Conservation (phyloP, 2,329 filamentous ascomycete genomes). For the Iodosphaeria phyllophila region DNA sequence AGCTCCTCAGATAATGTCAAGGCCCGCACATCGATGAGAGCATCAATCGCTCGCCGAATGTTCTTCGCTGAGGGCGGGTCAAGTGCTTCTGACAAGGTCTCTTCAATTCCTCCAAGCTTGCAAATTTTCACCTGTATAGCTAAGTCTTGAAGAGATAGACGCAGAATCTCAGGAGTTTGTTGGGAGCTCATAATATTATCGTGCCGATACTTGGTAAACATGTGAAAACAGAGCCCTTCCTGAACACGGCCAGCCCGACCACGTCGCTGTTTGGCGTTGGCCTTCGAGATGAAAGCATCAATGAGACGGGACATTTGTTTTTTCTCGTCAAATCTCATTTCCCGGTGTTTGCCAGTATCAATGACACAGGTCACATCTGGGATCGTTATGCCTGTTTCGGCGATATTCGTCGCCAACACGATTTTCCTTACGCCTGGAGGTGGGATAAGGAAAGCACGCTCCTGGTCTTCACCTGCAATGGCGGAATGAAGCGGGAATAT, state of each 20-base stretch:
- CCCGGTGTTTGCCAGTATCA: constrained; percentile 90
- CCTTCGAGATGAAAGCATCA: constrained; percentile 86
- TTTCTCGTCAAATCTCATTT: constrained; percentile 92
- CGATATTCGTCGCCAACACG: constrained; percentile 93
- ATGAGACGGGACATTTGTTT: constrained; percentile 78
- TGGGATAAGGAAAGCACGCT: constrained; percentile 76
- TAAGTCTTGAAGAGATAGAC: constrained; percentile 81
- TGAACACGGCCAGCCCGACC: constrained; percentile 92
- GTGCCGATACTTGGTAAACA: constrained; percentile 82
- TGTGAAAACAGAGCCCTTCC: constrained; percentile 83
- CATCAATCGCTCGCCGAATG: constrained; percentile 80
- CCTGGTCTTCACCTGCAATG: constrained; percentile 91
- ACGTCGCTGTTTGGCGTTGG: constrained; percentile 87
- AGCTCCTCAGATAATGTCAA: constrained; percentile 66
- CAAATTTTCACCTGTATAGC: constrained; percentile 96
- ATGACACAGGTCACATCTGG: constrained; percentile 95
- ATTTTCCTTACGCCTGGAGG: constrained; percentile 75
- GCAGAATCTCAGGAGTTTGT: constrained; percentile 91
- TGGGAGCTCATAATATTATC: constrained; percentile 75
- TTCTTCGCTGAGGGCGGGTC: constrained; percentile 86
- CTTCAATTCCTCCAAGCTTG: constrained; percentile 82
- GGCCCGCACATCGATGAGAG: constrained; percentile 81
- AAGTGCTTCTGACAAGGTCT: constrained; percentile 70
- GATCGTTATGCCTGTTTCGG: constrained; percentile 96
- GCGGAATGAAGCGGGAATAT: constrained; percentile 84